These are phyloP conservation scores for Ulmus americana DNA, from an alignment of 331 rosid species.

Conservation along the genomic window DNA sequence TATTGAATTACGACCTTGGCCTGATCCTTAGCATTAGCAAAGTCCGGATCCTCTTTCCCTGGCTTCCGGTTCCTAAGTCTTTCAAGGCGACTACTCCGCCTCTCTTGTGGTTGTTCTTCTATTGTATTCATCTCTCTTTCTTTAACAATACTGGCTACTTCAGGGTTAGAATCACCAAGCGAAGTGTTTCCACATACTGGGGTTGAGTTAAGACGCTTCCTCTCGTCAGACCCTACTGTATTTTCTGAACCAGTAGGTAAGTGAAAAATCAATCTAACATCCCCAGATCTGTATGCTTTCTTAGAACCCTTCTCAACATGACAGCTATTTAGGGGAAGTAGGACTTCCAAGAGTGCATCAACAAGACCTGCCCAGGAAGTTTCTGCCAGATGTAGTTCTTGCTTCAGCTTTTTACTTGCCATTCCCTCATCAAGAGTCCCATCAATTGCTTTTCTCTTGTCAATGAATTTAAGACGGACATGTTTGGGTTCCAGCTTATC, in stretches of 20 bases:
- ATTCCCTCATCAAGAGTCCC: conserved; percentile 49
- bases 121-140: conserved; percentile 56
- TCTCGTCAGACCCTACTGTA: conserved; percentile 37
- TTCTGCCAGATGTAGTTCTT: conserved; percentile 59
- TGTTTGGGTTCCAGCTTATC: conserved; percentile 93
- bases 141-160: conserved; percentile 40
- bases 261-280: conserved; percentile 51
- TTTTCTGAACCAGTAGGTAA: conserved; percentile 52
- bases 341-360: conserved; percentile 62
- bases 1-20: conserved; percentile 63
- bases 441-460: conserved; percentile 66
- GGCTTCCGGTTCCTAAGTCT: conserved; percentile 96
- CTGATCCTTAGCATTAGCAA: conserved; percentile 59
- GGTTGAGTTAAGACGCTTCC: conserved; percentile 33
- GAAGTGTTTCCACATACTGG: conserved; percentile 30
- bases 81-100: conserved; percentile 93
- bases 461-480: conserved; percentile 68
- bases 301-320: conserved; percentile 30
- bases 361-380: conserved; percentile 77
- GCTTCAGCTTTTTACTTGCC: conserved; percentile 61
- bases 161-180: conserved; percentile 41
- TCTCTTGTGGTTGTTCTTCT: conserved; percentile 84
- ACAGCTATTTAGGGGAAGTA: conserved; percentile 39
- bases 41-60: conserved; percentile 78
- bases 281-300: conserved; percentile 53